Base-by-base conservation (phyloP, 352 stramenopile genomes). In the Phytophthora chlamydospora region DNA sequence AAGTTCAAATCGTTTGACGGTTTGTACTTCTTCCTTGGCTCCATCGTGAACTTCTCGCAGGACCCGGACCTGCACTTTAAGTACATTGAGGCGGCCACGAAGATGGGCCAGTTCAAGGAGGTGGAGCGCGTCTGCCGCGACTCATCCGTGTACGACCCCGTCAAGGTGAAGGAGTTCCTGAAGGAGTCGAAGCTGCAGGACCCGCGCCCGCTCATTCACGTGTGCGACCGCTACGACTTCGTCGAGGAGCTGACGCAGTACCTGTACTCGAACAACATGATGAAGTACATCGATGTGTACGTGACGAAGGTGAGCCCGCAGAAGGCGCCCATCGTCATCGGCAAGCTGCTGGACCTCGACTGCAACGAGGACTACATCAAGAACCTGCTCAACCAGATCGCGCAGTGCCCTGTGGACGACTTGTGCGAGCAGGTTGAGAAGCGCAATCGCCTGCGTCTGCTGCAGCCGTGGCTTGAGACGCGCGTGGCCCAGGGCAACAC, bases 221-320 rank as follows among this genome's bases (percentile, higher is more conserved):
- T 99, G 27, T 99, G 98, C 78, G 98, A 99, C 73, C 96, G 98
- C 46, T 97, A 98, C 75, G 97, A 99, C 66, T 99, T 99, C 68
- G 96, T 99, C 41, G 98, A 99, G 58, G 98, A 99, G 70, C 83
- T 99, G 69, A 99, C 98, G 34, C 96, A 98, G 61, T 99, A 99
- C 83, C 70, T 99, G 51, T 99, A 99, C 89, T 94, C 97, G 47
- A 99, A 99, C 91, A 99, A 98, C 80, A 75, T 99, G 51, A 84
- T 98, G 58, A 99, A 99, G 85, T 99, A 99, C 85, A 99, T 99
- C 69, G 98, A 99, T 75, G 97, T 99, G 59, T 99, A 99, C 77
- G 96, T 98, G 47, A 98, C 94, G 33, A 98, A 98, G 74, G 87
- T 95, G 17, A 99, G 95, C 59, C 97, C 97, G 7, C 89, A 98